Evolutionary conservation across 2,329 filamentous ascomycete genomes (phyloP), one percentile per base, ranked within the genome.

Genomic region (Colletotrichum tropicale): DNA sequence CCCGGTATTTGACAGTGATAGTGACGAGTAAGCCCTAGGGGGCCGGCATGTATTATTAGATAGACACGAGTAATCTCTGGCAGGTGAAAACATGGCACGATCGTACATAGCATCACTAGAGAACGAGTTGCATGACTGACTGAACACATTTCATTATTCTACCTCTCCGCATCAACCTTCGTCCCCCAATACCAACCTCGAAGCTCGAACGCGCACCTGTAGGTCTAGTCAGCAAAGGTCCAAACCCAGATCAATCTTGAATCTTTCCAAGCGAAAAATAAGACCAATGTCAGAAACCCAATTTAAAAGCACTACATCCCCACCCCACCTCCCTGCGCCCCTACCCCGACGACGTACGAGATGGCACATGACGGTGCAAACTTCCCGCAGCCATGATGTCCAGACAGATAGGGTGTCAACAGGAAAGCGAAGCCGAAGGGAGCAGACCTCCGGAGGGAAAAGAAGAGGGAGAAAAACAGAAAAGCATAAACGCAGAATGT

Each of bases 281-380:
- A n/a, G 55, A 70, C 70, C 34, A 80, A 80, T 79, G 77, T 87
- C 85, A 87, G 85, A 87, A 86, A 87, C 85, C 85, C 84, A 81
- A 77, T 79, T 82, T 87, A 85, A 85, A 87, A 87, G 85, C 85
- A 87, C 83, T 80, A 87, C 86, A 73, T 76, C 70, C 74, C 79
- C 79, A 85, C 82, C 81, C 80, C 84, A 81, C 82, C 84, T 74
- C 79, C 78, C 78, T 79, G 80, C 79, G 77, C 71, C 68, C 75
- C 72, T 32, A 62, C 32, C 43, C 62, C 71, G 68, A 66, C 69
- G 69, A 70, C 72, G 24, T 55, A 55, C 58, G 55, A 43, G 61
- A 75, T 66, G 76, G 80, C 83, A 85, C 81, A 81, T 85, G 83
- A 80, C 84, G 83, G 82, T 84, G 82, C 79, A 77, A 77, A 18